Evolutionary conservation across 768 basidiomycete species (phyloP), one percentile per base, ranked within the genome.

Genomic region (Mycena filopes): DNA sequence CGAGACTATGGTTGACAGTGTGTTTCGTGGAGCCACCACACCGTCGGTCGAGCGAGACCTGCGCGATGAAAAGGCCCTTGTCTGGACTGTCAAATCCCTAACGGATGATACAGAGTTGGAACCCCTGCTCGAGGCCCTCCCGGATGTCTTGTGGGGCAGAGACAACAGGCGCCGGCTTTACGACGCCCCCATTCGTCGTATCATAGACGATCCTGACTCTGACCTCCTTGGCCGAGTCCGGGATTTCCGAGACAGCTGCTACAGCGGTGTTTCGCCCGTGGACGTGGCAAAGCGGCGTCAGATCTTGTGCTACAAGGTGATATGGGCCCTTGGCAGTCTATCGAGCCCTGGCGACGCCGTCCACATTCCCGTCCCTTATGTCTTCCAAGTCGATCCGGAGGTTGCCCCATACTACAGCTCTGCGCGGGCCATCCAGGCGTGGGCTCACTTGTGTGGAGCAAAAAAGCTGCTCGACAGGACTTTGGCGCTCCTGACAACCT

Each of bases 81-180:
- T 50, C 3, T 60, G 59, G 59, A 50, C 47, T 16, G 38, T 42
- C n/a, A 38, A 42, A 20, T 60, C 59, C 6, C 59, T 60, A 38
- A 41, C 59, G 10, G 59, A 60, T 31, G 59, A 53, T 26, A 26
- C 31, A 11, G 59, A 53, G 59, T 49, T 55, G 20, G 60, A 48
- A 26, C 48, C 59, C 8, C 53, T 50, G 21, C 46, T 60, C 18
- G 58, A 60, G 23, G 58, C 58, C 20, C 49, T 60, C 20, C 58
- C 58, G 3, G 48, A 53, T 45, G 59, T 50, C 13, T 21, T 60
- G 40, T 60, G 49, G 49, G 59, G 59, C 9, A 40, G 49, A 41
- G 36, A 21, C 26, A 38, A 38, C 51, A 54, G 51, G 26, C 51
- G 1, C 51, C 41, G 41, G 18, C 15, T 41, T 4, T 54, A 54